Evolutionary conservation across 305 asterid species (phyloP).

Genomic region (Fraxinus sp.): DNA sequence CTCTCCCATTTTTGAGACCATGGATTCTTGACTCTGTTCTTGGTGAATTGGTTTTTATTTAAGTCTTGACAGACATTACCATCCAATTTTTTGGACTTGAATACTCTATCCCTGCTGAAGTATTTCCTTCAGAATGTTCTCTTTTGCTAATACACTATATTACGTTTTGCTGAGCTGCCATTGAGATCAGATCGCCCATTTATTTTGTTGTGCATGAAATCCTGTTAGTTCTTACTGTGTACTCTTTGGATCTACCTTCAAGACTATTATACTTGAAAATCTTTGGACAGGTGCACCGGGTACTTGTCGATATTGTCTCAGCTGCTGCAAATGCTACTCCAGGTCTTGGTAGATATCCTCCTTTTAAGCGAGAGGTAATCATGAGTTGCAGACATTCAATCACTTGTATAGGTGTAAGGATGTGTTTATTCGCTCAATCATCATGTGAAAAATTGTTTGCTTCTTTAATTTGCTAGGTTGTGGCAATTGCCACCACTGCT

Average conservation of each 20-base stretch:
- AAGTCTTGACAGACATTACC: not conserved
- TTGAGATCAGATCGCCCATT: not conserved
- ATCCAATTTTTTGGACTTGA: not conserved
- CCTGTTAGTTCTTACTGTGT: not conserved
- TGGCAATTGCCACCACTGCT: slow-evolving; percentile 85
- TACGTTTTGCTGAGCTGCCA: not conserved
- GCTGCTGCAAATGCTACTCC: slow-evolving; percentile 97
- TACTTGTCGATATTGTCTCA: slow-evolving; percentile 82
- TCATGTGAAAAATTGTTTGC: not conserved
- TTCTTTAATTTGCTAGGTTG: slow-evolving; percentile 50
- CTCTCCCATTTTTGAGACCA: not conserved
- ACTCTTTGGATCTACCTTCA: slow-evolving; percentile 17
- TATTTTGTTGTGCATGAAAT: not conserved
- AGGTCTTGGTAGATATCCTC: slow-evolving; percentile 98
- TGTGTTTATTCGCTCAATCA: not conserved
- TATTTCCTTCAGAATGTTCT: not conserved
- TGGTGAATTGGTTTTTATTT: not conserved
- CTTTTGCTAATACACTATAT: not conserved
- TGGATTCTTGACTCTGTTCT: not conserved
- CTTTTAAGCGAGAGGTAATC: slow-evolving; percentile 90
- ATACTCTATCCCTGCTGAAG: not conserved
- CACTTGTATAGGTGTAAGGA: not conserved
- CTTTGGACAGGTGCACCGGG: slow-evolving; percentile 76
- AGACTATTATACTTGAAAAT: slow-evolving; percentile 9
- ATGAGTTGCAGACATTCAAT: slow-evolving; percentile 5